Base-by-base conservation (phyloP, 2,329 filamentous ascomycete genomes). In the Tympanopsis confertula region DNA sequence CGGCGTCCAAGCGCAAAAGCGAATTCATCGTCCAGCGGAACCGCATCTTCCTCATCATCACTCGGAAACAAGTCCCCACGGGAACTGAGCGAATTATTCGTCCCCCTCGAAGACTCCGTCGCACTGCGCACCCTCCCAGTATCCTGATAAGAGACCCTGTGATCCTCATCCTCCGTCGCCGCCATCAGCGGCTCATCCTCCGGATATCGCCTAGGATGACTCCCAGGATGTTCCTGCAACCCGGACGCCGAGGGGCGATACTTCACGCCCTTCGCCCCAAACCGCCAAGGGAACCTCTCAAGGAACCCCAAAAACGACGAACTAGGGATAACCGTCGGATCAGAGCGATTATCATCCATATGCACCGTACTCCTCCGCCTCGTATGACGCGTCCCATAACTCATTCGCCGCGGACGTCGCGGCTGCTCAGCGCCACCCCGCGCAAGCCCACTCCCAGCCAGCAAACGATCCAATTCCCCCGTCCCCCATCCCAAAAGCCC, bases 11-110 rank as follows among this genome's bases (percentile, higher is more conserved):
- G 57, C 3, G 66, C 65, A 53, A 78, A 65, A 3, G 75, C 71
- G 46, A 81, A 80, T 49, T 80, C 75, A 47, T 81, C 76, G 45
- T 79, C 74, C 19, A 81, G 55, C 2, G 75, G 74, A 13, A 78
- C 68, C 2, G 76, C 76, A 55, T 81, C 76, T 45, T 77, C 75
- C 45, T 79, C 76, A 42, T 79, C 76, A 36, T 77, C 73, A 41
- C 74, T 78, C 1, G 72, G 73, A 42, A 80, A 74, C 26, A 81
- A 61, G 55, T 81, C 76, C 4, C 76, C 76, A 37, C 76, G 59
- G 17, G 74, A 78, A 47, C 74, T 78, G 18, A 77, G 54, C 2
- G 74, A 79, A 48, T 73, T 74, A 17, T 61, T 65, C 1, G 75
- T 79, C 33, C 68, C 66, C 18, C 66, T 63, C 2, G 71, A 76